These are phyloP conservation scores for Aristolochia californica DNA, from an alignment of 164 flowering plant genomes.

Conservation along the genomic window DNA sequence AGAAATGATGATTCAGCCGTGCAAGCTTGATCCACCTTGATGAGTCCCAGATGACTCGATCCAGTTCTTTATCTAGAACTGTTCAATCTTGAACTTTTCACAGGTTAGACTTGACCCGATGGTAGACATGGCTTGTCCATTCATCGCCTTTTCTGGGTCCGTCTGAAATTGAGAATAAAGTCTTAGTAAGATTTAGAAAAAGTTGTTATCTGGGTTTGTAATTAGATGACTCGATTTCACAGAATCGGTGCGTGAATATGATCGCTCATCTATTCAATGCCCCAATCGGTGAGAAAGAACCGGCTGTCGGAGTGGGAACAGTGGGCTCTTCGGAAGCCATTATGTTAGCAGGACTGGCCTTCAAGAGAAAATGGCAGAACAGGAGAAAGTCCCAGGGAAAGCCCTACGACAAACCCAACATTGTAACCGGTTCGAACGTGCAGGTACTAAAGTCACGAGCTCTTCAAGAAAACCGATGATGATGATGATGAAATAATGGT, in stretches of 20 bases:
- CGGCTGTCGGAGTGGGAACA: slow-evolving; percentile 31
- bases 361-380: slow-evolving; percentile 40
- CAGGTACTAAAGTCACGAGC: slow-evolving; percentile 13
- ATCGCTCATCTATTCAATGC: slow-evolving; percentile 36
- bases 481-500: not conserved
- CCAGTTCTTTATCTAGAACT: too few relatives aligned
- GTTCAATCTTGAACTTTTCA: too few relatives aligned
- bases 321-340: slow-evolving; percentile 43
- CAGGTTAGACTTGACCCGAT: too few relatives aligned
- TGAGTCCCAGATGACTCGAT: too few relatives aligned
- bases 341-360: slow-evolving; percentile 38
- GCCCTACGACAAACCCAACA: slow-evolving; percentile 34
- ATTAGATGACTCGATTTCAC: not conserved
- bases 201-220: too few relatives aligned
- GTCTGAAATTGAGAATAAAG: too few relatives aligned
- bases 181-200: too few relatives aligned
- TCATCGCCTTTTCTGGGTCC: too few relatives aligned
- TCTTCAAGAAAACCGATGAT: not conserved
- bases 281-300: slow-evolving; percentile 24
- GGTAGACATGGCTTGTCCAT: too few relatives aligned
- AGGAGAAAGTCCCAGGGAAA: slow-evolving; percentile 25
- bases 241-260: slow-evolving; percentile 40
- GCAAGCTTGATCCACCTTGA: too few relatives aligned
- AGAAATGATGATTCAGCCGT: too few relatives aligned
- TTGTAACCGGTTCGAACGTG: slow-evolving; percentile 33